A percentile compares a stretch with the other conserved stretches of the same genome.
These are phyloP conservation scores for Cryptosporidium andersoni DNA, from an alignment of 169 alveolate species.

Conservation along the genomic window DNA sequence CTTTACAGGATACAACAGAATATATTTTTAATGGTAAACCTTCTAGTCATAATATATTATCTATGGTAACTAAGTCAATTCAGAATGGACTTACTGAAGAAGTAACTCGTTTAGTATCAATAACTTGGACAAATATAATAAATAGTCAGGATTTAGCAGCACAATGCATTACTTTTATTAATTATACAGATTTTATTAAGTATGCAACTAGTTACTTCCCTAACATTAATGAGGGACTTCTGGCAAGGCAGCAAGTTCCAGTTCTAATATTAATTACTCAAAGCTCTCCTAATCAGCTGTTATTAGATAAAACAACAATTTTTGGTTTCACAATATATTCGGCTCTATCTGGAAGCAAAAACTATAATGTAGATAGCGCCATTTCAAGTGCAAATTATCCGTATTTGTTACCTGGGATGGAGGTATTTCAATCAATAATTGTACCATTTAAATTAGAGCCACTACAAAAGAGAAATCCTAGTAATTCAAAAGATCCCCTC, in stretches of 20 bases:
- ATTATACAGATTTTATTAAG: slow-evolving; percentile 34
- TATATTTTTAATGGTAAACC: no score
- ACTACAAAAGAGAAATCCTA: neutral
- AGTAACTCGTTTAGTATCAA: slow-evolving; percentile 23
- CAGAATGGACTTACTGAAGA: neutral
- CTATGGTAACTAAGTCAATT: no score
- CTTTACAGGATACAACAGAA: no score
- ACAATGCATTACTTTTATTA: slow-evolving; percentile 48
- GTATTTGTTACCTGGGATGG: slow-evolving; percentile 31
- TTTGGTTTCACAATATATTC: slow-evolving; percentile 41
- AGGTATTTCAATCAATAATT: slow-evolving; percentile 29
- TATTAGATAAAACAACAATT: slow-evolving; percentile 20
- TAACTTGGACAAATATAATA: slow-evolving; percentile 1
- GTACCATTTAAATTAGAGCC: slow-evolving; percentile 39
- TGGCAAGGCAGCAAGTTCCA: slow-evolving; percentile 39
- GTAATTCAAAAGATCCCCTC: neutral
- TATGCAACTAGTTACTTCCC: slow-evolving; percentile 57
- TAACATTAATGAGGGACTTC: neutral
- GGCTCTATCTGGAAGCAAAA: slow-evolving; percentile 38
- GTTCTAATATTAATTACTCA: slow-evolving; percentile 62
- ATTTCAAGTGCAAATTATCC: slow-evolving; percentile 40
- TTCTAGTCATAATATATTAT: no score
- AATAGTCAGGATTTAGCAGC: slow-evolving; percentile 2
- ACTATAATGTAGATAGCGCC: slow-evolving; percentile 6
- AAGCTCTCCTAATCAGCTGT: slow-evolving; percentile 12